A percentile compares a stretch with the other conserved stretches of the same genome.
phyloP scores from a whole-genome alignment of 225 moss, liverwort and hornwort genomes.

The Thuidium tamariscinum region DNA sequence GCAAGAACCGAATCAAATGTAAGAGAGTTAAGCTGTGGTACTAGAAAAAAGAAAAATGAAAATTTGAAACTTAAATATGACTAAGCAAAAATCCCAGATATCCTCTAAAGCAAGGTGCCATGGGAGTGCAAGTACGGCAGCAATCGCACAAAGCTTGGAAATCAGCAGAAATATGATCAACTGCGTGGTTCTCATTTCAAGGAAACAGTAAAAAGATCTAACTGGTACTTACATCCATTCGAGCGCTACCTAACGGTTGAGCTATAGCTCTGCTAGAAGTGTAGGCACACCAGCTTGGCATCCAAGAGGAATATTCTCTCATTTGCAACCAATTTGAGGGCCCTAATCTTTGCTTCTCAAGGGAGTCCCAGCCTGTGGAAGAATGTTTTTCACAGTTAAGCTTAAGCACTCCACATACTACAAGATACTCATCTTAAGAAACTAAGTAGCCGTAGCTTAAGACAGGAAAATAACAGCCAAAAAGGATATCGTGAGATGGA shows the following conservation, averaged over 20 bases:
- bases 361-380: slow-evolving; percentile 66
- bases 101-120: background rate
- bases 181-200: background rate
- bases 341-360: slow-evolving; percentile 51
- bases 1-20: background rate
- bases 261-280: slow-evolving; percentile 81
- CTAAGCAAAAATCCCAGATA: background rate
- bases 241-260: slow-evolving; percentile 54
- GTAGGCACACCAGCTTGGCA: slow-evolving; percentile 76
- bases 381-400: background rate
- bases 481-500: background rate
- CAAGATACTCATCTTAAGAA: background rate
- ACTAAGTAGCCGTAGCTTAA: background rate
- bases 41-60: background rate
- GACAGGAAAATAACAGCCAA: background rate
- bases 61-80: background rate
- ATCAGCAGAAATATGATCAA: background rate
- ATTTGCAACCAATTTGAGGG: slow-evolving; percentile 58
- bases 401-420: background rate
- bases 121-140: background rate
- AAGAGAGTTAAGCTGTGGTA: background rate
- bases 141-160: background rate
- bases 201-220: background rate
- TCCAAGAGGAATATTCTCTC: slow-evolving; percentile 54
- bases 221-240: slow-evolving; percentile 48